Base-by-base conservation (phyloP, 768 basidiomycete genomes). In the Suillus clintonianus region DNA sequence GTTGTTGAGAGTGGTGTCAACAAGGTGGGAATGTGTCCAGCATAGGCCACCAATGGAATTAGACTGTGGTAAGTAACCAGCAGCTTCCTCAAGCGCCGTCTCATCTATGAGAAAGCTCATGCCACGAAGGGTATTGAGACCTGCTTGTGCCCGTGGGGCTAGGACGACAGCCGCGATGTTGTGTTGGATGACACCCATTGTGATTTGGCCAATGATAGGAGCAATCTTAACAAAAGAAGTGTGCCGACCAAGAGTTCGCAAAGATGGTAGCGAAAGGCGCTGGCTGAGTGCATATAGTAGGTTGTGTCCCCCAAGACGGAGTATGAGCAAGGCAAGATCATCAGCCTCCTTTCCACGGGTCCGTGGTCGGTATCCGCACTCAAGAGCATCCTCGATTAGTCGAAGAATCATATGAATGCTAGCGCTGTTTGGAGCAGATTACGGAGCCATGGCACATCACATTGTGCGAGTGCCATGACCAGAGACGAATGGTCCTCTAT, bases 271-370 rank as follows among this genome's bases (percentile, higher is more conserved):
- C 5, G 32, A 53, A 19, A 66, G 24, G 14, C 45, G 53, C 32
- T 68, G 67, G 59, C 62, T 69, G 41, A 69, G 48, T 7, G 68
- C 65, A 41, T 68, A 64, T 5, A 69, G 56, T 1, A 69, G 59
- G 14, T 60, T 62, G 5, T 61, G 51, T 4, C 68, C 70, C 15
- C 68, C 68, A 11, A 69, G 53, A 7, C 57, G 34, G 32, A 58
- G 63, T 8, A 65, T 41, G 15, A 70, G 58, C 2, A 64, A 43
- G 3, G 66, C 47, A 19, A 71, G 47, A 36, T 71, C 68, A n/a
- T 57, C 32, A 22, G 32, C 66, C 15, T 41, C 51, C 6, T 55
- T 14, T 10, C 22, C 48, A 48, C 24, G 63, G 30, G 47, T 32
- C 32, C 37, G 39, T n/a, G 65, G 45, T 11, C 55, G 24, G 48